Evolutionary conservation across 345 rosid genomes (phyloP), one percentile per base, ranked within the genome.

Genomic region (Acer campestre): DNA sequence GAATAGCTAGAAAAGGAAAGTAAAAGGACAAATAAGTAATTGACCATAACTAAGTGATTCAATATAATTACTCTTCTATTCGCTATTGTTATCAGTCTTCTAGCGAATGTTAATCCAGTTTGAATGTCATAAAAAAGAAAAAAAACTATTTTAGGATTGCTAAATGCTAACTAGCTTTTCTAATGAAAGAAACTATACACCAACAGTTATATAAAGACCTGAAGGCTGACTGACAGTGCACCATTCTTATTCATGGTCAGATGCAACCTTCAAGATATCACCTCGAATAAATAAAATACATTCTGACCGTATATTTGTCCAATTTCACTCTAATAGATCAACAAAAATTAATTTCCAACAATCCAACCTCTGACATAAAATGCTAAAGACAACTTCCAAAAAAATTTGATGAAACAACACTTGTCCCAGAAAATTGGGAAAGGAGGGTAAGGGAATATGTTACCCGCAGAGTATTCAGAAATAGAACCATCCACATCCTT

Each of bases 401-500:
- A 68, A 46, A 46, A 46, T 1, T 46, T 46, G 49, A 46, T 46
- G 49, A 46, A 46, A 46, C 49, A 46, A 46, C 49, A 10, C 12
- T 46, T 46, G 49, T 1, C 49, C 49, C 12, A 20, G 44, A 20
- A 62, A 23, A 67, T 44, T 38, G 42, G 38, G 13, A 77, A 58
- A 14, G 14, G 18, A 31, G 44, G 31, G 70, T 44, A 46, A 27
- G 51, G 73, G 77, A 61, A 49, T 59, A 80, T 69, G 68, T 55
- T 68, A 83, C 86, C 87, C 44, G 83, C 38, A 38, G 82, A 68
- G 68, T 61, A 58, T 29, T 68, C 61, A 20, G 67, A 18, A 77
- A 63, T 27, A 79, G 78, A 83, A 77, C 27, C 61, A 67, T 69
- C 83, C 44, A 35, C 71, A 58, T 83, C 76, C 58, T 88, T 81